phyloP scores from a whole-genome alignment of 2,329 filamentous ascomycete species.

The Alternaria ventricosa region DNA sequence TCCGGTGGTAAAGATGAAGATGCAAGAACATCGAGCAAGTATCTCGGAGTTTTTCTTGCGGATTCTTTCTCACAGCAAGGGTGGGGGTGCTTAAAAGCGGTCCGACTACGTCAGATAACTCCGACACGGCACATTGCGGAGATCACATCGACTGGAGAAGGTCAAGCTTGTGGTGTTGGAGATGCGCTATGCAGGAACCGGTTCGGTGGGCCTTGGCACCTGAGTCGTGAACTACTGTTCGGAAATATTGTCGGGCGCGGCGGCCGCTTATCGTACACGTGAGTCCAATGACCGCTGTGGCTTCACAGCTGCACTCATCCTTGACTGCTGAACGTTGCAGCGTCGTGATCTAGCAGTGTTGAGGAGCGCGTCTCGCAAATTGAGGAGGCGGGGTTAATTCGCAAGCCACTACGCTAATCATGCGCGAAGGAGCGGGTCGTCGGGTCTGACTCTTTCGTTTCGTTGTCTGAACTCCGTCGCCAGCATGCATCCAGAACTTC shows the following conservation, averaged over 20 bases:
- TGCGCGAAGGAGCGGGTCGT: not conserved
- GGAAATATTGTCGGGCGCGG: not conserved
- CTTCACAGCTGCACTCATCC: not conserved
- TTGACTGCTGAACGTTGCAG: not conserved
- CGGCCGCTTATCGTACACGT: not conserved
- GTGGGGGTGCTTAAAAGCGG: not conserved
- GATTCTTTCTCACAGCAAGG: not conserved
- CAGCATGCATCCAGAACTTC: not conserved
- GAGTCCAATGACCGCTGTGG: not conserved
- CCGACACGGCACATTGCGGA: not conserved
- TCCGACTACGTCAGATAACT: slow-evolving; percentile 2
- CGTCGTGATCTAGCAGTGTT: not conserved
- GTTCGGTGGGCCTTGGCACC: slow-evolving; percentile 1
- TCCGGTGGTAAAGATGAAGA: not conserved
- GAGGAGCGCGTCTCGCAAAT: not conserved
- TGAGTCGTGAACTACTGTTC: slow-evolving; percentile 1
- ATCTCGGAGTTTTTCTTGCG: not conserved
- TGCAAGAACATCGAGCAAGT: not conserved
- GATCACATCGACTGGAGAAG: not conserved
- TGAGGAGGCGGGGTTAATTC: not conserved
- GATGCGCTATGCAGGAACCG: slow-evolving; percentile 7
- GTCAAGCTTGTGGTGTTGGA: not conserved
- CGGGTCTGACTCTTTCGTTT: not conserved
- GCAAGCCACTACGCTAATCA: not conserved
- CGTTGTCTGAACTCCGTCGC: not conserved